Percentiles rank a stretch among this genome's conserved stretches.
These are phyloP conservation scores for Diaporthe ilicicola DNA, from an alignment of 2,329 filamentous ascomycete genomes.

Conservation along the genomic window DNA sequence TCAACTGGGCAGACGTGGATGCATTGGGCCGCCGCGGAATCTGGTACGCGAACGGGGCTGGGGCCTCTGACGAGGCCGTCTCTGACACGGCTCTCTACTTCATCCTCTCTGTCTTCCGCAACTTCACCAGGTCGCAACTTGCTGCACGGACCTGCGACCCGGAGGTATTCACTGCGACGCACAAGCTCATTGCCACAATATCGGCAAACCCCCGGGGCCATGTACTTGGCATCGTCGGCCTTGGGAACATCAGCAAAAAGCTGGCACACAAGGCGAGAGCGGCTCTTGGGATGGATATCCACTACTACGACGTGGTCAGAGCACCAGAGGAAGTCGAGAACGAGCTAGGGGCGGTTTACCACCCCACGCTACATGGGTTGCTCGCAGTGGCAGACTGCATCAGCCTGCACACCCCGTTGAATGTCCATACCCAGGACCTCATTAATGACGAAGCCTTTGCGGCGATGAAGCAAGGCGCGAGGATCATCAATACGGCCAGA, in stretches of 20 bases:
- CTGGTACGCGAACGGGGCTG: constrained; percentile 54
- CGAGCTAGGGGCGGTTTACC: constrained; percentile 42
- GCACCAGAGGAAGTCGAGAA: constrained; percentile 41
- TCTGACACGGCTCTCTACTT: constrained; percentile 52
- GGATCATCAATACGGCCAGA: constrained; percentile 61
- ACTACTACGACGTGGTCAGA: constrained; percentile 57
- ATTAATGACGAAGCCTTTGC: constrained; percentile 46
- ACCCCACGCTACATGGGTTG: constrained; percentile 40
- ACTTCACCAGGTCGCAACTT: constrained; percentile 56
- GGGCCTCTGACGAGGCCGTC: constrained; percentile 52
- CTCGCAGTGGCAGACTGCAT: constrained; percentile 45
- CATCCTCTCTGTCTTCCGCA: constrained; percentile 57
- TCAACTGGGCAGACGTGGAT: constrained; percentile 65
- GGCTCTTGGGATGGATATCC: constrained; percentile 62
- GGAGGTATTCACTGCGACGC: constrained; percentile 50
- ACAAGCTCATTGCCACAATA: constrained; percentile 53
- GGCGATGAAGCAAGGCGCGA: constrained; percentile 55
- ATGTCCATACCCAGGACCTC: constrained; percentile 39
- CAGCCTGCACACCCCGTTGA: constrained; percentile 44
- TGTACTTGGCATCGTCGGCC: constrained; percentile 60
- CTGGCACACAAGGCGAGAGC: constrained; percentile 55
- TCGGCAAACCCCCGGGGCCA: constrained; percentile 59
- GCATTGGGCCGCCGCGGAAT: constrained; percentile 47
- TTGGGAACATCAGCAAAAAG: constrained; percentile 56
- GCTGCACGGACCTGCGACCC: constrained; percentile 54